Conservation (phyloP, 2,329 filamentous ascomycete genomes). For the Thelonectria olida region DNA sequence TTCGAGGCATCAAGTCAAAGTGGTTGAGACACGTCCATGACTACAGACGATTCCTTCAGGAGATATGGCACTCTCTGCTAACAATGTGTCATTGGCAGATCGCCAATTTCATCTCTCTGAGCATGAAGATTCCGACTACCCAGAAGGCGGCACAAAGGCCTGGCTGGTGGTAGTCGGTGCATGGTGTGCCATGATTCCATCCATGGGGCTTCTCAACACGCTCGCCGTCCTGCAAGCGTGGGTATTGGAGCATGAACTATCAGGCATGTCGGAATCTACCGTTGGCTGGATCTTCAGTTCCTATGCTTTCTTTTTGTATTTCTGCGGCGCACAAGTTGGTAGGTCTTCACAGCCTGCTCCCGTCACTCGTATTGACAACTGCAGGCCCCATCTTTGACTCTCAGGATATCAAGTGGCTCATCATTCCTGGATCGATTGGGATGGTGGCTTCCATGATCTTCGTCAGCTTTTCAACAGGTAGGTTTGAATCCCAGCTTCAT, state of each 20-base stretch:
- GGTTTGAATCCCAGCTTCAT: background rate
- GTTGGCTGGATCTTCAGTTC: conserved; percentile 80
- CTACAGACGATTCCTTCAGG: no score
- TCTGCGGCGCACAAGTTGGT: conserved; percentile 74
- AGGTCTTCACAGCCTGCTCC: background rate
- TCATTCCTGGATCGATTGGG: conserved; percentile 66
- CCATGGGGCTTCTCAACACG: conserved; percentile 73
- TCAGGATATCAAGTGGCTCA: conserved; percentile 67
- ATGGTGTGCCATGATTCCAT: conserved; percentile 71
- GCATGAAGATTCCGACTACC: conserved; percentile 55
- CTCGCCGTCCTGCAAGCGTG: conserved; percentile 75
- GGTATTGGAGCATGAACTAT: conserved; percentile 70
- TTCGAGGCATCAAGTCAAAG: no score
- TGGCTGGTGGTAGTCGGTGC: conserved; percentile 79
- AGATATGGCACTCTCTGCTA: no score
- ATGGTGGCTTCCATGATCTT: conserved; percentile 65
- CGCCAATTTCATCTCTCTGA: background rate
- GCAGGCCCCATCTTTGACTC: conserved; percentile 71
- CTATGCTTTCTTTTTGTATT: conserved; percentile 76
- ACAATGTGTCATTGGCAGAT: no score
- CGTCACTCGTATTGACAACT: background rate
- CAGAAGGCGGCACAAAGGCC: conserved; percentile 73
- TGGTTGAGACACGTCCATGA: no score
- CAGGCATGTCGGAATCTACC: conserved; percentile 63
- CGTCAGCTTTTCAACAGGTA: conserved; percentile 66